These are phyloP conservation scores for Polyporus arcularius DNA, from an alignment of 768 basidiomycete genomes.

Conservation along the genomic window DNA sequence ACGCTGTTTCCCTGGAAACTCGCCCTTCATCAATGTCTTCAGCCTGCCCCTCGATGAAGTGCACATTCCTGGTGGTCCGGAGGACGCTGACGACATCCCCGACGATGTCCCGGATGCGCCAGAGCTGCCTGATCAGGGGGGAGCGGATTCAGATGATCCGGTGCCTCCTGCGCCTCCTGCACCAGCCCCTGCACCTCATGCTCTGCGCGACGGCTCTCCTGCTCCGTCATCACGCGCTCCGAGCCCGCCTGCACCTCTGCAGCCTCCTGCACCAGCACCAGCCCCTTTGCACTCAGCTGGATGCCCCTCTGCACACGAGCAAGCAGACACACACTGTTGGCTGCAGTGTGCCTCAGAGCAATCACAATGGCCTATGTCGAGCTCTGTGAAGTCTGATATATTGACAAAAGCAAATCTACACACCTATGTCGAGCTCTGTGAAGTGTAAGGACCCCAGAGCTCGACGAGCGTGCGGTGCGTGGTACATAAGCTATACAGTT, in stretches of 20 bases:
- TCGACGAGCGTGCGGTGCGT: too few species aligned
- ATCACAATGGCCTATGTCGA: too few species aligned
- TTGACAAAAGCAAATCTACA: too few species aligned
- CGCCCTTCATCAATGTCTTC: conserved; percentile 6
- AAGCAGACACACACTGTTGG: neutral
- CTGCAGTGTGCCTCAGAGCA: too few species aligned
- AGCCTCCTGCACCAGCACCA: neutral
- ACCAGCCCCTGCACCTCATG: neutral
- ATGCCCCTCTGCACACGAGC: conserved; percentile 1
- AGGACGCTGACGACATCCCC: neutral
- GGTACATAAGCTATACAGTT: too few species aligned
- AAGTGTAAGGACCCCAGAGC: too few species aligned
- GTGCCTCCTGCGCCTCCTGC: conserved; percentile 11
- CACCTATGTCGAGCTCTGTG: too few species aligned
- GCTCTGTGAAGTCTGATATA: too few species aligned
- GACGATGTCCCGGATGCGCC: conserved; percentile 7
- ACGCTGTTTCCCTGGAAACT: conserved; percentile 13
- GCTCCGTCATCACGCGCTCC: neutral
- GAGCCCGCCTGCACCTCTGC: conserved; percentile 4
- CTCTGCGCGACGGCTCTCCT: neutral
- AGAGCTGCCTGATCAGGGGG: conserved; percentile 15
- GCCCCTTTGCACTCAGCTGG: neutral
- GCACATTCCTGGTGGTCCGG: neutral
- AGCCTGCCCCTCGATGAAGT: conserved; percentile 3
- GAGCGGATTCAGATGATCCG: conserved; percentile 12